These are phyloP conservation scores for Flaveria floridana DNA, from an alignment of 140 eudicot genomes.

Conservation along the genomic window DNA sequence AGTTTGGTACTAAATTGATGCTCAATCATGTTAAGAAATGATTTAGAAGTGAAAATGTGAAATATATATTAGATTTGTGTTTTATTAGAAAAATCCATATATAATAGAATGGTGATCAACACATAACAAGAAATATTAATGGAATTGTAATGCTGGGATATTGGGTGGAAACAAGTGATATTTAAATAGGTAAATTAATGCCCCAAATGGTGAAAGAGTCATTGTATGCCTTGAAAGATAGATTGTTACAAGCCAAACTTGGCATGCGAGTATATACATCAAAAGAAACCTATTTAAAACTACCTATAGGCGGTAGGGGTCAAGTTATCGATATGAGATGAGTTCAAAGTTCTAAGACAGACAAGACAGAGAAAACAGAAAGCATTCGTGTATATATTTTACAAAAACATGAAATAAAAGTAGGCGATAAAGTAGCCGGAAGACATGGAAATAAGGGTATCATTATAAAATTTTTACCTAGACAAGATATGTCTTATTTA, in stretches of 20 bases:
- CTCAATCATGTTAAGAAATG: no score
- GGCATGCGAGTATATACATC: background rate
- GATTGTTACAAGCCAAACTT: conserved; percentile 1
- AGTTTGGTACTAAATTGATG: no score
- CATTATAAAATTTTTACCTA: background rate
- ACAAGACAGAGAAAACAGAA: background rate
- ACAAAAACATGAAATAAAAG: no score
- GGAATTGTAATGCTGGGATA: background rate
- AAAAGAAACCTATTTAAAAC: conserved; percentile 14
- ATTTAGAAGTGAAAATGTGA: no score
- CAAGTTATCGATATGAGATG: conserved; percentile 7
- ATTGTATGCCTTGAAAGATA: conserved; percentile 1
- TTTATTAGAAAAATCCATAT: no score
- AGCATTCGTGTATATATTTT: no score
- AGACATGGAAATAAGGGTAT: background rate
- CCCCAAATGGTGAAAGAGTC: background rate
- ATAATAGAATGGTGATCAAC: no score
- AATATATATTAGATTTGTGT: no score
- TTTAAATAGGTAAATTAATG: background rate
- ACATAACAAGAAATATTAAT: no score
- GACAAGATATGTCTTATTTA: background rate
- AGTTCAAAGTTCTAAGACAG: background rate
- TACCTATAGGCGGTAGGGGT: conserved; percentile 5
- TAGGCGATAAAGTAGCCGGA: background rate
- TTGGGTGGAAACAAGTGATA: background rate